These are phyloP conservation scores for Penicillium bovifimosum DNA, from an alignment of 495 filamentous ascomycete genomes.

Conservation along the genomic window DNA sequence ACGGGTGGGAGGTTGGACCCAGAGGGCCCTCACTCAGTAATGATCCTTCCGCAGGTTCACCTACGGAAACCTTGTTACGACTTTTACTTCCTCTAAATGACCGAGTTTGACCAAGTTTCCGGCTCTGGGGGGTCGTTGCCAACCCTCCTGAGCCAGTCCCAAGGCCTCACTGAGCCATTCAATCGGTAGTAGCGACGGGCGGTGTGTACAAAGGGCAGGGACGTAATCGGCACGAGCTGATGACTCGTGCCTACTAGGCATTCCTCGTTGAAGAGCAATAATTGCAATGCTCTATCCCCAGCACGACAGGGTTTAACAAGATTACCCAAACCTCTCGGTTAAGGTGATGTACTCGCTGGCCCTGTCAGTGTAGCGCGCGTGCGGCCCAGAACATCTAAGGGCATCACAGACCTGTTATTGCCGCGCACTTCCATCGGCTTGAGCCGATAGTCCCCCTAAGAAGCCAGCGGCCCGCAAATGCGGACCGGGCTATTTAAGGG, in stretches of 20 bases:
- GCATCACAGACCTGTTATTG: conserved; percentile 69
- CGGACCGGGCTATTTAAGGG: conserved; percentile 65
- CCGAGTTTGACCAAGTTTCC: conserved; percentile 69
- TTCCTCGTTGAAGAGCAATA: conserved; percentile 31
- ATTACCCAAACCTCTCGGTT: background rate
- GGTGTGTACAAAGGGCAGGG: conserved; percentile 52
- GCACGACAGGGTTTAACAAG: background rate
- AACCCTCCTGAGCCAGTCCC: conserved; percentile 59
- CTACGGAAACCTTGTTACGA: conserved; percentile 73
- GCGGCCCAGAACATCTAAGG: conserved; percentile 69
- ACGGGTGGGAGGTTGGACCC: conserved; percentile 28
- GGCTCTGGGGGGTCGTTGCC: conserved; percentile 59
- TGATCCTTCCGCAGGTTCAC: conserved; percentile 67
- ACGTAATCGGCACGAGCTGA: conserved; percentile 71
- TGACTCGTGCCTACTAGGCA: conserved; percentile 42
- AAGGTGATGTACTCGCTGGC: conserved; percentile 52
- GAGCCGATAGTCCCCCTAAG: conserved; percentile 66
- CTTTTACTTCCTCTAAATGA: conserved; percentile 72
- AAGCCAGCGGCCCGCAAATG: conserved; percentile 61
- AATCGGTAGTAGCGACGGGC: conserved; percentile 72
- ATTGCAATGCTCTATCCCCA: background rate
- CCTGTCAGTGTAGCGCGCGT: conserved; percentile 58
- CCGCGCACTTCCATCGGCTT: conserved; percentile 66
- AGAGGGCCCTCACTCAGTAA: conserved; percentile 42
- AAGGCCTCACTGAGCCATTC: conserved; percentile 70